Base-by-base conservation (phyloP, 148 eudicot genomes). In the Vaccinium corymbosum region DNA sequence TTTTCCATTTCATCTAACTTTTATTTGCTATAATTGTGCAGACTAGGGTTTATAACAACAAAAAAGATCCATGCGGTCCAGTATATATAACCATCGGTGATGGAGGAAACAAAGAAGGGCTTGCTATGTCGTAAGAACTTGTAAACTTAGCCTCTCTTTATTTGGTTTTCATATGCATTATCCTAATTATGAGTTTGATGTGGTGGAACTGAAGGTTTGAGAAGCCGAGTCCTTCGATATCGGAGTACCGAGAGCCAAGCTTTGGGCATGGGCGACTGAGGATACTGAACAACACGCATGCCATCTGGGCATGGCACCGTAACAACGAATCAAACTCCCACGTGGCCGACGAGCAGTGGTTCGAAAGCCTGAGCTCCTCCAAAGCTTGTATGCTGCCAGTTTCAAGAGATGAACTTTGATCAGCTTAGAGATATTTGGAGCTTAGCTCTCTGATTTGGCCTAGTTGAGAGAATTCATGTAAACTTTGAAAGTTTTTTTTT, bases 191-290 rank as follows among this genome's bases (percentile, higher is more conserved):
- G 27, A 1, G 1, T 70, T 70, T 32, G 7, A 3, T 29, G 38
- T 29, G 42, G 42, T 6, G 29, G 71, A 64, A 64, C n/a, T 81
- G 73, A 68, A 95, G 98, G 88, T 94, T 91, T 64, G 92, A 89
- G 83, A 68, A 88, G 61, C 90, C 91, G 0, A 86, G 87, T n/a
- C 92, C 93, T 9, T 80, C 91, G 7, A 94, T 91, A 35, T 94
- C 98, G 29, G 11, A 91, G 16, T 93, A 85, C 64, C 83, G 92
- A 57, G 98, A 95, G 87, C 84, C 97, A 77, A 94, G 94, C 90
- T 92, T 95, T 48, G 98, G 98, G 42, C 98, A 95, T 80, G 98
- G 98, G 7, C 91, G 96, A 12, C 84, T 95, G 87, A 92, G 89
- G 79, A 86, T 95, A 20, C 19, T 88, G 19, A 93, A 95, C 84